Evolutionary conservation across 2,329 filamentous ascomycete genomes (phyloP).

Genomic region (Ophiostoma novo-ulmi): DNA sequence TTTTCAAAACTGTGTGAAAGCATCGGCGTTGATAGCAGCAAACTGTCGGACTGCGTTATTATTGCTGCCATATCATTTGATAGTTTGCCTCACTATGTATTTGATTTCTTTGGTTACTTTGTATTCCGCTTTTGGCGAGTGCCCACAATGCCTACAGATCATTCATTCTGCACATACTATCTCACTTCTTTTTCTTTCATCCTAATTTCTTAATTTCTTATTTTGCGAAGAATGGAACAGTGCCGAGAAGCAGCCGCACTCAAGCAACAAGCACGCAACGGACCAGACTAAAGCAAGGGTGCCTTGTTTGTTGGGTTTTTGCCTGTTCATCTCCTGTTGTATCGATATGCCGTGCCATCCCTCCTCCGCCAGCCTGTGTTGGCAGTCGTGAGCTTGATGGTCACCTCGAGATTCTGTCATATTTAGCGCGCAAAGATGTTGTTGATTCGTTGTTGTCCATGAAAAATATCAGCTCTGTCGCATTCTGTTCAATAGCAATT

Average conservation of each 20-base stretch:
- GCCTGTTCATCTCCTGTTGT: background rate
- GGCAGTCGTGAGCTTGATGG: background rate
- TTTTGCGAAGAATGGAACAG: background rate
- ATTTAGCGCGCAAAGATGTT: background rate
- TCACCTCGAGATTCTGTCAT: background rate
- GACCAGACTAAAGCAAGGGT: background rate
- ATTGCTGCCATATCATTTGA: background rate
- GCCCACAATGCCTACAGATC: background rate
- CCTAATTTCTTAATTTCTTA: background rate
- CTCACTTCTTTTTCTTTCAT: background rate
- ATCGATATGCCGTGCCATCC: background rate
- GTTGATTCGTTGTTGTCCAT: background rate
- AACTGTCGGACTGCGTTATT: background rate
- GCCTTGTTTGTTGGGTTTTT: background rate
- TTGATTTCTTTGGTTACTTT: background rate
- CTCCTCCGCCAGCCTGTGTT: background rate
- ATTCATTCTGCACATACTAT: background rate
- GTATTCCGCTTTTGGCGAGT: background rate
- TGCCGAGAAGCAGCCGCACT: background rate
- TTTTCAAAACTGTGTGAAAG: constrained; percentile 1
- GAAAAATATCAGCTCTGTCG: background rate
- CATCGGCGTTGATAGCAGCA: background rate
- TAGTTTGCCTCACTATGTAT: background rate
- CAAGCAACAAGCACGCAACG: background rate
- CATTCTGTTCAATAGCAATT: background rate